These are phyloP conservation scores for Dalechampia spathulata DNA, from an alignment of 441 rosid species.

Conservation along the genomic window DNA sequence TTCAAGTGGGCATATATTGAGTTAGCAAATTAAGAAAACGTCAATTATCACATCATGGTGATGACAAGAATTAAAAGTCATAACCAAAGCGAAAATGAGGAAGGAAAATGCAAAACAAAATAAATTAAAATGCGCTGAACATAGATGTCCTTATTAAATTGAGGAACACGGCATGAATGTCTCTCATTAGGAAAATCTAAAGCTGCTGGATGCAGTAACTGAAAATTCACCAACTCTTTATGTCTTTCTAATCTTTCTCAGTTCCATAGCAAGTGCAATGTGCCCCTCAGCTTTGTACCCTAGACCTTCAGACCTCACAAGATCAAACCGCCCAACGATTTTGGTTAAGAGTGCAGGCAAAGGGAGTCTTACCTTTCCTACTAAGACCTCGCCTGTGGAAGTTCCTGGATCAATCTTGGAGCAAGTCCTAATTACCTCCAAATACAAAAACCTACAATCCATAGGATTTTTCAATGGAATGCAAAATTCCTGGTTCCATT, in stretches of 20 bases:
- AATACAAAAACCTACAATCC: neutral
- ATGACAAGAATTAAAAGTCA: neutral
- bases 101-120: neutral
- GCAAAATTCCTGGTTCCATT: slow-evolving; percentile 6
- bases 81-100: neutral
- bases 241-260: neutral
- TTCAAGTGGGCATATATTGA: neutral
- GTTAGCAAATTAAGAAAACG: neutral
- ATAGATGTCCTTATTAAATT: neutral
- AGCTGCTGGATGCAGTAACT: neutral
- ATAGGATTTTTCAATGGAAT: neutral
- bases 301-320: slow-evolving; percentile 3
- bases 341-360: neutral
- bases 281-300: slow-evolving; percentile 9
- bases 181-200: neutral
- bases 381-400: slow-evolving; percentile 8
- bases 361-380: slow-evolving; percentile 17
- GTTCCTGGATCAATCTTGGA: slow-evolving; percentile 16
- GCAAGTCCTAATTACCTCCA: slow-evolving; percentile 13
- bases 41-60: neutral
- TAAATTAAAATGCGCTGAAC: neutral
- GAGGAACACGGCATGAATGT: neutral
- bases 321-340: neutral
- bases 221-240: neutral
- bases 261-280: slow-evolving; percentile 10